Percentiles rank a stretch among this genome's conserved stretches.
Evolutionary conservation across 164 flowering plant species (phyloP).

Genomic region (Paratinospora sagittata): DNA sequence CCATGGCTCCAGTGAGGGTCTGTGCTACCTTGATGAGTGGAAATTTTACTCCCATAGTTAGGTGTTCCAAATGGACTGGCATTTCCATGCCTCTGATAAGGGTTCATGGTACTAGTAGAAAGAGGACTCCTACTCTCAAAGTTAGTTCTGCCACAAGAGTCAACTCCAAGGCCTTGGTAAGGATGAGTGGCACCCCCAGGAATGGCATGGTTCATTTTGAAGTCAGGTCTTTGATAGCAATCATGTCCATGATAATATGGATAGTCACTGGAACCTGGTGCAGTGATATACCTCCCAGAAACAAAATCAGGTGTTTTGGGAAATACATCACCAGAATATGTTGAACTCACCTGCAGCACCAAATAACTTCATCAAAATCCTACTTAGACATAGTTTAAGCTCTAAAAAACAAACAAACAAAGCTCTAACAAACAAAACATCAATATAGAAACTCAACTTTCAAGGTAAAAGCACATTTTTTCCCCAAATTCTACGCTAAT

Average conservation of each 20-base stretch:
- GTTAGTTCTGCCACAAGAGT: slow-evolving; percentile 6
- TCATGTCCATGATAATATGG: slow-evolving; percentile 13
- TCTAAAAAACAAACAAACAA: too few relatives aligned
- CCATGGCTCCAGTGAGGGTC: background rate
- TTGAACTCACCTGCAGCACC: slow-evolving; percentile 20
- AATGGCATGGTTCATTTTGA: slow-evolving; percentile 9
- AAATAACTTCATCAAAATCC: background rate
- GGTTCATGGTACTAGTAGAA: background rate
- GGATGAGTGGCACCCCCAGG: slow-evolving; percentile 6
- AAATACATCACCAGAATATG: slow-evolving; percentile 11
- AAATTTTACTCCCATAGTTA: background rate
- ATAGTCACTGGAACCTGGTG: background rate
- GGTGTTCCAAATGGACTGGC: background rate
- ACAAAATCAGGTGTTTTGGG: slow-evolving; percentile 14
- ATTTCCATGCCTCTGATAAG: slow-evolving; percentile 7
- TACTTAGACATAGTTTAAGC: background rate
- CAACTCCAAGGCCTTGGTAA: slow-evolving; percentile 2
- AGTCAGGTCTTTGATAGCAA: slow-evolving; percentile 8
- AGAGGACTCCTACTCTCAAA: slow-evolving; percentile 4
- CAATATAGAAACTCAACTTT: background rate
- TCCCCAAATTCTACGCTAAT: background rate
- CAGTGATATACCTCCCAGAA: slow-evolving; percentile 13
- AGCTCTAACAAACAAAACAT: background rate
- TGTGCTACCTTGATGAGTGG: background rate
- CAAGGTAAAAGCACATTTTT: background rate